Conservation (phyloP, 1,139 yeast species). For the Debaryomyces coudertii region DNA sequence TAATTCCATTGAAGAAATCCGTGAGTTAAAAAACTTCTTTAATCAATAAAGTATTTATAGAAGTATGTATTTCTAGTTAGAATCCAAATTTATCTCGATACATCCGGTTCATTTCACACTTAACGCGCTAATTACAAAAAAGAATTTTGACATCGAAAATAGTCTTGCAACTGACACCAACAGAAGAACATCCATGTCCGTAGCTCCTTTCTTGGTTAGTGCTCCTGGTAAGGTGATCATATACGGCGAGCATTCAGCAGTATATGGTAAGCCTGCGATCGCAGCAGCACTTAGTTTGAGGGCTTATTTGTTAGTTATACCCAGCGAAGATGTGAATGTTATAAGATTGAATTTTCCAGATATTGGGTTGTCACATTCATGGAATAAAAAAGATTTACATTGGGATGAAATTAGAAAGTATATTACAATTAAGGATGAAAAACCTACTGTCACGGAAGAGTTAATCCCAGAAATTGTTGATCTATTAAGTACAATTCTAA, state of each 20-base stretch:
- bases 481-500: constrained; percentile 47
- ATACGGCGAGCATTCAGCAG: constrained; percentile 98
- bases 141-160: not conserved
- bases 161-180: not conserved
- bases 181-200: constrained; percentile 7
- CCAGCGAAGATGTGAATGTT: constrained; percentile 36
- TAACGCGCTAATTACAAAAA: not conserved
- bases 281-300: constrained; percentile 86
- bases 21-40: constrained; percentile 54
- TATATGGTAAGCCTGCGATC: constrained; percentile 87
- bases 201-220: constrained; percentile 68
- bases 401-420: constrained; percentile 48
- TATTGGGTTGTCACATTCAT: constrained; percentile 62
- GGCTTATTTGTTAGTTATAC: constrained; percentile 71
- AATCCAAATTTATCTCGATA: not conserved
- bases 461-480: constrained; percentile 63
- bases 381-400: constrained; percentile 66
- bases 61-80: constrained; percentile 3
- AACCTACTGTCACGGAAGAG: constrained; percentile 54
- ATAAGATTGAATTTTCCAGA: constrained; percentile 82
- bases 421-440: constrained; percentile 25
- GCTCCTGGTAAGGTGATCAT: constrained; percentile 97
- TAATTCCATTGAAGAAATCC: constrained; percentile 55
- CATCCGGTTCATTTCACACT: not conserved
- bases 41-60: constrained; percentile 8